Percentiles rank a stretch among this genome's conserved stretches.
These are phyloP conservation scores for Plenodomus tracheiphilus DNA, from an alignment of 2,329 filamentous ascomycete species.

Conservation along the genomic window DNA sequence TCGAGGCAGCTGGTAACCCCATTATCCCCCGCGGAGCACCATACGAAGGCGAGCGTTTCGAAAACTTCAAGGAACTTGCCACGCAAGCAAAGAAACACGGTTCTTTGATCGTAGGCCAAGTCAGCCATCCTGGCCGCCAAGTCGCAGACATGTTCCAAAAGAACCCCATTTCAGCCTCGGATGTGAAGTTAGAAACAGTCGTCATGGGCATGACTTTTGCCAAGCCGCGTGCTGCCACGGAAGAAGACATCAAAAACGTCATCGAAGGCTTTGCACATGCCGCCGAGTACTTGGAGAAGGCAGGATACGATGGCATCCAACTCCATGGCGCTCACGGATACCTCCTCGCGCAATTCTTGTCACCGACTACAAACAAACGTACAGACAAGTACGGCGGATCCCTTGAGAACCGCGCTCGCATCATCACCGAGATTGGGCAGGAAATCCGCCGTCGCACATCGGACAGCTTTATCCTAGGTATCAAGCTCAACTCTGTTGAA, in stretches of 20 bases:
- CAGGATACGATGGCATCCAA: slow-evolving; percentile 60
- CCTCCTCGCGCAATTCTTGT: slow-evolving; percentile 52
- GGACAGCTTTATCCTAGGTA: slow-evolving; percentile 52
- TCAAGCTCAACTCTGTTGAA: slow-evolving; percentile 64
- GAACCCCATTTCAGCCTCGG: slow-evolving; percentile 56
- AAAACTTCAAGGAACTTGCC: slow-evolving; percentile 62
- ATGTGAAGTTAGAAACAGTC: slow-evolving; percentile 39
- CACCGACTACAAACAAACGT: slow-evolving; percentile 47
- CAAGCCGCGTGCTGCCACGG: slow-evolving; percentile 57
- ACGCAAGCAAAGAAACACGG: slow-evolving; percentile 59
- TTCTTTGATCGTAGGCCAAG: slow-evolving; percentile 61
- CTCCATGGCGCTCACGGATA: slow-evolving; percentile 53
- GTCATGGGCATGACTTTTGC: slow-evolving; percentile 54
- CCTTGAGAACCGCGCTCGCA: slow-evolving; percentile 48
- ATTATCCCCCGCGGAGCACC: slow-evolving; percentile 60
- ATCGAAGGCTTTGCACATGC: slow-evolving; percentile 65
- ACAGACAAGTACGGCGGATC: slow-evolving; percentile 51
- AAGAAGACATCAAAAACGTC: slow-evolving; percentile 59
- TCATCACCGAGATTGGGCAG: slow-evolving; percentile 47
- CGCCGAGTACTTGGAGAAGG: slow-evolving; percentile 64
- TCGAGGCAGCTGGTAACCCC: slow-evolving; percentile 59
- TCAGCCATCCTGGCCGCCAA: slow-evolving; percentile 67
- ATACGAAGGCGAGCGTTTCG: slow-evolving; percentile 61
- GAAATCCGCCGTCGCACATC: slow-evolving; percentile 44
- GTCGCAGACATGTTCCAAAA: slow-evolving; percentile 50